Evolutionary conservation across 257 asterid genomes (phyloP).

Genomic region (Nyctanthes arbortristis): DNA sequence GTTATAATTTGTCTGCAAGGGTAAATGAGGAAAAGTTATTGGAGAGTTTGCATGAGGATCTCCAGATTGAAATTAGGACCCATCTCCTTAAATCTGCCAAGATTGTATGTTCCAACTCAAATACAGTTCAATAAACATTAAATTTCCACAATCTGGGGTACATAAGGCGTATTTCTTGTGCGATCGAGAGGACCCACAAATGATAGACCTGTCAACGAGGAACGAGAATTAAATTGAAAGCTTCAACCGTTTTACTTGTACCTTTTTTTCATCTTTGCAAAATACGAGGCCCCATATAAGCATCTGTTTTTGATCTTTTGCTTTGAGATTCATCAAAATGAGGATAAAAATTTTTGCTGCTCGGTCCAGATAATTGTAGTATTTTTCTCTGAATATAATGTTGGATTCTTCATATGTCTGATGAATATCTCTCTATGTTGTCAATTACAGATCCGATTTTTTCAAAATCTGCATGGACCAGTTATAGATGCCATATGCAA

Average conservation of each 20-base stretch:
- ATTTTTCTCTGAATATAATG: background rate
- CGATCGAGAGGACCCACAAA: background rate
- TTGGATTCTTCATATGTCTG: background rate
- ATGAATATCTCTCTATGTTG: background rate
- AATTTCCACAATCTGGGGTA: background rate
- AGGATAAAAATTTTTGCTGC: background rate
- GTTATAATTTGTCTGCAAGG: conserved; percentile 92
- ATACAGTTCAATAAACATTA: background rate
- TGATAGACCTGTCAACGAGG: no score
- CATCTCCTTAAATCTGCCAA: conserved; percentile 81
- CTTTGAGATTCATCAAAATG: background rate
- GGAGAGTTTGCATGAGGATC: conserved; percentile 95
- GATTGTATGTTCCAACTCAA: conserved; percentile 51
- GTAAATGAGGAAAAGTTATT: conserved; percentile 80
- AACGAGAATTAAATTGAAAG: no score
- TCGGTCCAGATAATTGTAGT: background rate
- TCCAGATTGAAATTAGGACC: conserved; percentile 80
- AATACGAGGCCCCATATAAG: no score
- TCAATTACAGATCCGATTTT: no score
- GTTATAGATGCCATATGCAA: conserved; percentile 83
- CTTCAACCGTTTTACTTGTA: background rate
- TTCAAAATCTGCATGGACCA: conserved; percentile 79
- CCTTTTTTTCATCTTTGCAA: background rate
- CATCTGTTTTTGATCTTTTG: no score
- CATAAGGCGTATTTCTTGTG: no score